Percentiles rank a stretch among this genome's conserved stretches.
Evolutionary conservation across 768 basidiomycete species (phyloP).

Genomic region (Tylopilus rubrobrunneus): DNA sequence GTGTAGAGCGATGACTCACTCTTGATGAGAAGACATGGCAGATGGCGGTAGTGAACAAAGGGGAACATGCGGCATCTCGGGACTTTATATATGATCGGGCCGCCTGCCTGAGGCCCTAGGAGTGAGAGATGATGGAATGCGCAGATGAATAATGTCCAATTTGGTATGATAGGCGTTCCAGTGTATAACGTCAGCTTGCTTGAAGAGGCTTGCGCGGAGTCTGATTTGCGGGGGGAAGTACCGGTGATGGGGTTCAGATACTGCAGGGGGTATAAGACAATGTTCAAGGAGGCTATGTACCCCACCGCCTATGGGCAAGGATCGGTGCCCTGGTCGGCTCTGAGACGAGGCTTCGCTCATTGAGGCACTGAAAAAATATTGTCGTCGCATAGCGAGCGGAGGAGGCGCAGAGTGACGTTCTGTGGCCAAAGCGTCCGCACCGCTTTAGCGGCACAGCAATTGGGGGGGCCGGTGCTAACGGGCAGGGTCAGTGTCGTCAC

Average conservation of each 20-base stretch:
- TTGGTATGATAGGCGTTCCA: conserved; percentile 24
- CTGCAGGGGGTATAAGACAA: conserved; percentile 6
- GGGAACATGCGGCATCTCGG: conserved; percentile 5
- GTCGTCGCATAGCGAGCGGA: neutral
- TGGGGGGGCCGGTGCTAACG: neutral
- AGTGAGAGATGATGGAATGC: conserved; percentile 17
- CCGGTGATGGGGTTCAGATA: neutral
- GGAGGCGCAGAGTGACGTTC: conserved; percentile 19
- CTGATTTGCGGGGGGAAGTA: neutral
- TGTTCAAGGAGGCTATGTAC: conserved; percentile 16
- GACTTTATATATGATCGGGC: conserved; percentile 27
- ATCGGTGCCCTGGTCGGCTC: neutral
- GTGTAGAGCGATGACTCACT: conserved; percentile 10
- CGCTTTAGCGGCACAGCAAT: conserved; percentile 24
- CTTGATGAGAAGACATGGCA: conserved; percentile 20
- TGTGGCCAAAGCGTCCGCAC: conserved; percentile 16
- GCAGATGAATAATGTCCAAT: conserved; percentile 13
- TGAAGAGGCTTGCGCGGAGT: conserved; percentile 6
- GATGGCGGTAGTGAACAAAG: conserved; percentile 1
- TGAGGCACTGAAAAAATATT: neutral
- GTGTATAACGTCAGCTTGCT: conserved; percentile 24
- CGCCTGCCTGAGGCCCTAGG: conserved; percentile 9
- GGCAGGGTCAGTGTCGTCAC: neutral
- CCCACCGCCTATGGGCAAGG: conserved; percentile 17
- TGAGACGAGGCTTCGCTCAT: neutral